phyloP scores from a whole-genome alignment of 2,329 filamentous ascomycete genomes.

The Alternaria consortialis region DNA sequence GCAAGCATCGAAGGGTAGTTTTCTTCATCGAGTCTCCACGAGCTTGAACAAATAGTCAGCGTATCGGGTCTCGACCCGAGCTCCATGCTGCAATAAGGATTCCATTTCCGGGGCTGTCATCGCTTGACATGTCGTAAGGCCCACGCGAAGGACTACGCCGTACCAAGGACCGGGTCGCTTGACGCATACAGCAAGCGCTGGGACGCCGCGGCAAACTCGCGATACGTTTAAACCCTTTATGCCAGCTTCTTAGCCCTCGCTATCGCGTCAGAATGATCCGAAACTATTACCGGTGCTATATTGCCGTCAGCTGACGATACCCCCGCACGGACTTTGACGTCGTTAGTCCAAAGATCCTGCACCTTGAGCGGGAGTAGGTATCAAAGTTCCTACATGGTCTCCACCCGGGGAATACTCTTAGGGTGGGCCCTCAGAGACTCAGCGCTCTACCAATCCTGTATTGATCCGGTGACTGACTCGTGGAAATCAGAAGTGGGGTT shows the following conservation, averaged over 20 bases:
- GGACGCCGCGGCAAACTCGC: not conserved
- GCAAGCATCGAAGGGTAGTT: not conserved
- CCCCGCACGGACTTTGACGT: not conserved
- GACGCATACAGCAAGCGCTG: not conserved
- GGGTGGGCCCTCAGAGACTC: not conserved
- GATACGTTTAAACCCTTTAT: not conserved
- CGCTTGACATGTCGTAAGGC: not conserved
- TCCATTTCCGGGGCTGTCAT: not conserved
- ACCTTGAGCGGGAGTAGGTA: constrained; percentile 1
- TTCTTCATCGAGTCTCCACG: not conserved
- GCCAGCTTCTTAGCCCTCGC: not conserved
- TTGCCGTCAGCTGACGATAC: not conserved
- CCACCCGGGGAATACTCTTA: not conserved
- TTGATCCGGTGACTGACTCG: constrained; percentile 6
- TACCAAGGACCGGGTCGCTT: constrained; percentile 1
- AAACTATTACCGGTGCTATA: constrained; percentile 1
- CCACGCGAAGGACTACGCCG: not conserved
- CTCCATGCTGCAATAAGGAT: not conserved
- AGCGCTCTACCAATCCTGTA: not conserved
- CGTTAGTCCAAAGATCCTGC: not conserved
- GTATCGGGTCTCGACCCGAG: not conserved
- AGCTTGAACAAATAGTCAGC: not conserved
- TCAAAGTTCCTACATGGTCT: not conserved
- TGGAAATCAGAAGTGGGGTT: not conserved
- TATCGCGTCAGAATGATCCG: not conserved